A percentile compares a stretch with the other conserved stretches of the same genome.
phyloP scores from a whole-genome alignment of 148 eudicot species.

The Rhododendron henanense region DNA sequence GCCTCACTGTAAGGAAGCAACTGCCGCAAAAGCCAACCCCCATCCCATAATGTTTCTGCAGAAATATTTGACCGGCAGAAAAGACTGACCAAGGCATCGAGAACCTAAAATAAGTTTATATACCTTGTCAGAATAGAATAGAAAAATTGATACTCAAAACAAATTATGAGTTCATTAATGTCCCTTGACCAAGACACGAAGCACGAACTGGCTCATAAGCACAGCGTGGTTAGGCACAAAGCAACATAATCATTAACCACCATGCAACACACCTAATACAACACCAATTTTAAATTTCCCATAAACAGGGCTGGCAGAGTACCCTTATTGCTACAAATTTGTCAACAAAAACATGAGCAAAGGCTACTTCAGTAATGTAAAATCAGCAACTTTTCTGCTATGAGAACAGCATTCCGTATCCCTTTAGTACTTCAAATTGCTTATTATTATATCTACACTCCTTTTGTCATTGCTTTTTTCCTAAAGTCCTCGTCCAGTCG shows the following conservation, averaged over 20 bases:
- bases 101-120: constrained; percentile 54
- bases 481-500: background rate
- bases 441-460: background rate
- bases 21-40: constrained; percentile 98
- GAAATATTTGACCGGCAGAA: constrained; percentile 83
- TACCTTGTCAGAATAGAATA: constrained; percentile 7
- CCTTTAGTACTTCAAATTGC: background rate
- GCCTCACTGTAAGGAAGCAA: constrained; percentile 86
- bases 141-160: background rate
- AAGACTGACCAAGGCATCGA: constrained; percentile 90
- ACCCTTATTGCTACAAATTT: background rate
- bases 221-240: background rate
- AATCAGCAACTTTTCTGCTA: background rate
- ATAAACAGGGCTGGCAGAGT: background rate
- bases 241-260: constrained; percentile 9
- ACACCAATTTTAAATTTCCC: background rate
- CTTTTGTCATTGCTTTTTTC: background rate
- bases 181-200: background rate
- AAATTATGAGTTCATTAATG: background rate
- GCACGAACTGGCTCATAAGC: background rate
- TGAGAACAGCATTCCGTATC: background rate
- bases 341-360: background rate
- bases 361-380: background rate
- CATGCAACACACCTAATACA: background rate
- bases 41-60: constrained; percentile 84